Base-by-base conservation (phyloP, 1,284 basidiomycete genomes). In the Cutaneotrichosporon sp. region DNA sequence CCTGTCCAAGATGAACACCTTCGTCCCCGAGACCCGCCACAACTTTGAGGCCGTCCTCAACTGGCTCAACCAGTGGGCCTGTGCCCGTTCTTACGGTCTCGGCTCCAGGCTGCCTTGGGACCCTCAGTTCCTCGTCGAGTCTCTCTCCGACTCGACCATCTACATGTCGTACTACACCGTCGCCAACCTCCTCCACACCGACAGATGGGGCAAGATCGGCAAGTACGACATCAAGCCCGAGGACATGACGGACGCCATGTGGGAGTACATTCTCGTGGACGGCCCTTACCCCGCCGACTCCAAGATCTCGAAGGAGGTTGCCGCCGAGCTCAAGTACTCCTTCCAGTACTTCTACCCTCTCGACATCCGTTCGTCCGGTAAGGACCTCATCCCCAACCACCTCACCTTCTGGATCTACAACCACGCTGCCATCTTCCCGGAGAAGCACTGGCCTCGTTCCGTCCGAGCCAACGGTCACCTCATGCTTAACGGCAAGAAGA, bases 151-250 rank as follows among this genome's bases (percentile, higher is more conserved):
- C 76, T 97, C 94, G 12, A 98, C 96, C 25, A 88, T 98, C 74
- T 98, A 99, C 79, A 97, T 97, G 93, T 82, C 88, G 29, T 99
- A 97, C 78, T 98, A 98, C 78, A 97, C 96, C 6, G 82, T 99
- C 55, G 84, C 92, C 7, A 85, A 96, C 74, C 77, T 92, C 29
- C 78, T 97, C 55, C 92, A 97, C 65, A 82, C 80, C 61, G 83
- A 80, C 61, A 81, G 90, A 62, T 84, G 90, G 57, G 94, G 94
- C 35, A 83, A 81, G 65, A 81, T 81, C 58, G 94, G 94, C 9
- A 84, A 87, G 14, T 78, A 97, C 53, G 89, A 88, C 51, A 85
- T 99, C 71, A 86, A 82, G 1, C 78, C 90, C 17, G 88, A 92
- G 32, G 87, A 97, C 69, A 86, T 98, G 85, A 97, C 91, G 0